phyloP scores from a whole-genome alignment of 1,284 basidiomycete species.

The Testicularia cyperi region DNA sequence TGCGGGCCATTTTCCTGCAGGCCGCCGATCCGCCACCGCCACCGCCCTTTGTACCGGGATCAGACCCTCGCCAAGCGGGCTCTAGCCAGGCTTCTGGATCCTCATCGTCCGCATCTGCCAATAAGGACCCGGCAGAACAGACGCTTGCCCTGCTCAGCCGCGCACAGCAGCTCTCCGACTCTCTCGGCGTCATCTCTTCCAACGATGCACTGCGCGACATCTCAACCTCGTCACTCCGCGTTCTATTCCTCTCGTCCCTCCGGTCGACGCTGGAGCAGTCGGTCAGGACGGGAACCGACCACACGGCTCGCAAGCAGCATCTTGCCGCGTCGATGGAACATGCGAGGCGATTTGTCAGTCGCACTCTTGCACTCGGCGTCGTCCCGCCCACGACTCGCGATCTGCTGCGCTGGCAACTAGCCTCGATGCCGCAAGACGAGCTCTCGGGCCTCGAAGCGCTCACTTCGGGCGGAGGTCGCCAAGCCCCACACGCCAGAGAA shows the following conservation, averaged over 20 bases:
- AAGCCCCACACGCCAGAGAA: conserved; percentile 19
- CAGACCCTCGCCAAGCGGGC: not conserved
- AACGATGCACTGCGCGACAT: conserved; percentile 47
- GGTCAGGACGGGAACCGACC: conserved; percentile 9
- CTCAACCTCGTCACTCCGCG: conserved; percentile 44
- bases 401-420: conserved; percentile 6
- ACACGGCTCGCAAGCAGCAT: conserved; percentile 7
- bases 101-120: not conserved
- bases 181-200: conserved; percentile 34
- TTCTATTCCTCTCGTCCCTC: conserved; percentile 43
- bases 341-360: conserved; percentile 18
- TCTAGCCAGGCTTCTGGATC: not conserved
- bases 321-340: conserved; percentile 12
- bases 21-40: conserved; percentile 26
- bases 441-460: not conserved
- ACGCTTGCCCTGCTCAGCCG: conserved; percentile 14
- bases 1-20: conserved; percentile 16
- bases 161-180: conserved; percentile 36
- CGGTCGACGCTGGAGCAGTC: conserved; percentile 20
- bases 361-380: conserved; percentile 11
- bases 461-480: not conserved
- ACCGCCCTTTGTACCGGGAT: conserved; percentile 5
- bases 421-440: conserved; percentile 2
- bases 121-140: conserved; percentile 7
- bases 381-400: conserved; percentile 23